phyloP scores from a whole-genome alignment of 164 flowering plant genomes.

The Piper betle region DNA sequence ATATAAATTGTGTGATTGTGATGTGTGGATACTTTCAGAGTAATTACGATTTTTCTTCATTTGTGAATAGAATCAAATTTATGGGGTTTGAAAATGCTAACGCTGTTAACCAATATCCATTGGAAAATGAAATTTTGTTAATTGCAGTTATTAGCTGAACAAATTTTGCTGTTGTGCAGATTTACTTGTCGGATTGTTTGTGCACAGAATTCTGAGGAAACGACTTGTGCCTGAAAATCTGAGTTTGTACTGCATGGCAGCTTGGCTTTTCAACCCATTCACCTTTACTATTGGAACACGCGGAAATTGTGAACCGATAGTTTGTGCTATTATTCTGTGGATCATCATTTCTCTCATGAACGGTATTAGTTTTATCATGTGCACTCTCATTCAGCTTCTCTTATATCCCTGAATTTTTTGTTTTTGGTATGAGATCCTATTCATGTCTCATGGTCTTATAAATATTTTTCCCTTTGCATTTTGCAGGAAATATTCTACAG shows the following conservation, averaged over 20 bases:
- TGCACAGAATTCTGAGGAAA: constrained; percentile 49
- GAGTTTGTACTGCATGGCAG: constrained; percentile 41
- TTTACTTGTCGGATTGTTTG: constrained; percentile 66
- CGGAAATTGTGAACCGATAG: constrained; percentile 94
- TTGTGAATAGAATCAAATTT: neutral
- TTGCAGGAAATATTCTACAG: constrained; percentile 52
- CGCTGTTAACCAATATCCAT: too few species aligned
- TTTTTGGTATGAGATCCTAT: neutral
- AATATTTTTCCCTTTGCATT: constrained; percentile 2
- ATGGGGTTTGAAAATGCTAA: too few species aligned
- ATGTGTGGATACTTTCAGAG: neutral
- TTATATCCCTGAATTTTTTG: neutral
- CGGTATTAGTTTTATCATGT: constrained; percentile 36
- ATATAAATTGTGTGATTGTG: neutral
- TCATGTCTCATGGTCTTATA: neutral
- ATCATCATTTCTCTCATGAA: constrained; percentile 67
- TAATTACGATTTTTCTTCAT: too few species aligned
- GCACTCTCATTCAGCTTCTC: neutral
- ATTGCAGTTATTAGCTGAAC: too few species aligned
- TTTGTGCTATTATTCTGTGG: constrained; percentile 85
- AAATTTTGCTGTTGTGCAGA: constrained; percentile 26
- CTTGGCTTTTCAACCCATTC: constrained; percentile 93
- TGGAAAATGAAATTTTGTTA: too few species aligned
- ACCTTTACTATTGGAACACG: constrained; percentile 98
- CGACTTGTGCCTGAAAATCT: constrained; percentile 67